Base-by-base conservation (phyloP, 148 eudicot species). In the Rhododendron simsii region DNA sequence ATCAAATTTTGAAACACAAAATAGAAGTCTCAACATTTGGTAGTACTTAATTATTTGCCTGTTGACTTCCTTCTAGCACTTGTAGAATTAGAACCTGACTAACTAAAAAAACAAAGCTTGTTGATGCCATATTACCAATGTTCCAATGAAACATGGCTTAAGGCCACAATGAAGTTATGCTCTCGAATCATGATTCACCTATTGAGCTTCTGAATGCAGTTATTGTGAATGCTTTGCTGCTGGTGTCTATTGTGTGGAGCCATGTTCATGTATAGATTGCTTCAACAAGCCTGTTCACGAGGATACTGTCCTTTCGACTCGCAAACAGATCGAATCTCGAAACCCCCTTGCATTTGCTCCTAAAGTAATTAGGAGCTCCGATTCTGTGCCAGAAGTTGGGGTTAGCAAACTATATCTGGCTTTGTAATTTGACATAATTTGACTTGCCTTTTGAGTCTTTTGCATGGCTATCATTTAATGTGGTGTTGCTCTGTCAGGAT, bases 211-310 rank as follows among this genome's bases (percentile, higher is more conserved):
- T 33, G 59, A 79, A 50, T 93, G 92, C 91, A 98, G 99, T 85
- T 98, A 98, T 85, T 98, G 99, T 90, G 99, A 98, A 90, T 98
- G 99, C 90, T 98, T 98, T 87, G 98, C 99, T 80, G 99, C 99
- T 87, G 99, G 99, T 28, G 95, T 95, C 85, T 98, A 95, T 86
- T 98, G 99, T 86, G 95, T 95, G 88, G 99, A 98, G 91, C 96
- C 99, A 77, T 98, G 99, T 89, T 92, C 99, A 37, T 98, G 99
- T 85, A 92, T 91, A 85, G 98, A 91, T 23, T 98, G 99, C 90
- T 95, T 95, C 88, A 98, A 98, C 93, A 98, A 98, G 90, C 99
- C 98, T 63, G 93, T 93, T 83, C 96, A 98, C 51, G 96, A 94
- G 89, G 98, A 93, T 14, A 94, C 93, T 15, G 99, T 95, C 78